Evolutionary conservation across 257 asterid species (phyloP).

Genomic region (Nyctanthes arbortristis): DNA sequence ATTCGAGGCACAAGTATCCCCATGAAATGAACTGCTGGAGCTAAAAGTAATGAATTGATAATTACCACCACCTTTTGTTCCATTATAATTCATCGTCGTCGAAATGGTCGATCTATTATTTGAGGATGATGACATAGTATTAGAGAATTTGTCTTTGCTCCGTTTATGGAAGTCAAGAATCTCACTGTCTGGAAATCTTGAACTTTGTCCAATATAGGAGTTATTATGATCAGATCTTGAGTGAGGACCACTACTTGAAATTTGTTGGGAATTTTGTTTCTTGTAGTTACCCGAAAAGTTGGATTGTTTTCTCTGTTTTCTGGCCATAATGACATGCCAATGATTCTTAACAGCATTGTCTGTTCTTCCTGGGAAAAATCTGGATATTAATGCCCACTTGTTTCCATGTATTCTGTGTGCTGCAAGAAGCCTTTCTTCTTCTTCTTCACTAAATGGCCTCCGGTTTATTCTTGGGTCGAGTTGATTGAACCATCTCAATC

Average conservation of each 20-base stretch:
- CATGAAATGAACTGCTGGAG: slow-evolving; percentile 9
- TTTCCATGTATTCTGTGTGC: slow-evolving; percentile 50
- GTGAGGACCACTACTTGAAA: slow-evolving; percentile 12
- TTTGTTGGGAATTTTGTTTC: slow-evolving; percentile 29
- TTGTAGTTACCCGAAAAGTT: slow-evolving; percentile 31
- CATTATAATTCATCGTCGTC: slow-evolving; percentile 16
- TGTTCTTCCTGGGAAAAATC: slow-evolving; percentile 53
- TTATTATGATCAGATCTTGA: slow-evolving; percentile 18
- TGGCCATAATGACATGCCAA: slow-evolving; percentile 56
- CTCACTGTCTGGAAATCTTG: background rate
- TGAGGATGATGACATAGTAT: slow-evolving; percentile 30
- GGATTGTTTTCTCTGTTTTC: slow-evolving; percentile 49
- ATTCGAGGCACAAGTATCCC: background rate
- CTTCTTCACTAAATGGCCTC: slow-evolving; percentile 51
- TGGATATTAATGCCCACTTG: slow-evolving; percentile 50
- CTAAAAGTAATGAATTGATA: slow-evolving; percentile 15
- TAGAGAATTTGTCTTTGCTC: slow-evolving; percentile 22
- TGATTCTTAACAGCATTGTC: slow-evolving; percentile 59
- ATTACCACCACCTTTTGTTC: slow-evolving; percentile 18
- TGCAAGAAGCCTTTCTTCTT: slow-evolving; percentile 46
- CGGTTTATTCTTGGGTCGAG: slow-evolving; percentile 55
- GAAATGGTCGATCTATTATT: slow-evolving; percentile 5
- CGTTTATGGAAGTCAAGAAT: slow-evolving; percentile 33
- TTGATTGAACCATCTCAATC: slow-evolving; percentile 56
- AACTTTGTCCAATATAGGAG: slow-evolving; percentile 17